These are phyloP conservation scores for Firmiana major DNA, from an alignment of 345 rosid species.

Conservation along the genomic window DNA sequence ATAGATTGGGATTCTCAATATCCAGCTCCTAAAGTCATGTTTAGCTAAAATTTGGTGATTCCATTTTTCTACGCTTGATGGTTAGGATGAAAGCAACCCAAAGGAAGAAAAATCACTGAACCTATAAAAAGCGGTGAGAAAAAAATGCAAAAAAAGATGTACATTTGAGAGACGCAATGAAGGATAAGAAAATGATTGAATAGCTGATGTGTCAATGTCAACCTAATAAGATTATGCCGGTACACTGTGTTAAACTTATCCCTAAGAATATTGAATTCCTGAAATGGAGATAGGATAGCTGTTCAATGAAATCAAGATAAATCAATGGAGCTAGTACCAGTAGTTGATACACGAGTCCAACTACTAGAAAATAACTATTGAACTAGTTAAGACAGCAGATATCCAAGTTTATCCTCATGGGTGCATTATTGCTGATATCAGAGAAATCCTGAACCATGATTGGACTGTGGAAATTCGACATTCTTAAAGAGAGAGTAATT, in stretches of 20 bases:
- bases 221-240: not conserved
- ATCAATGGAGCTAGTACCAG: not conserved
- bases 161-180: not conserved
- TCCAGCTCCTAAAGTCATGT: not conserved
- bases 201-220: not conserved
- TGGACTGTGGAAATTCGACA: too few relatives aligned
- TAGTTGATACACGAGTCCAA: not conserved
- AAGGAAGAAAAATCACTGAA: not conserved
- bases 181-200: not conserved
- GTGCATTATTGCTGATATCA: too few relatives aligned
- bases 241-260: not conserved
- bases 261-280: not conserved
- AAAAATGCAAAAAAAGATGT: not conserved
- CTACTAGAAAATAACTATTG: not conserved
- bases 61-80: not conserved
- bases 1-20: slow-evolving; percentile 6
- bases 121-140: not conserved
- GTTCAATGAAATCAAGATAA: not conserved
- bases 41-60: not conserved
- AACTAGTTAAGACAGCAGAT: too few relatives aligned
- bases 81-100: not conserved
- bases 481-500: too few relatives aligned
- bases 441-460: too few relatives aligned
- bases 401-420: too few relatives aligned
- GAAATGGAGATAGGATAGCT: not conserved